Evolutionary conservation across 2,329 filamentous ascomycete genomes (phyloP), one percentile per base, ranked within the genome.

Genomic region (Fusarium avenaceum): DNA sequence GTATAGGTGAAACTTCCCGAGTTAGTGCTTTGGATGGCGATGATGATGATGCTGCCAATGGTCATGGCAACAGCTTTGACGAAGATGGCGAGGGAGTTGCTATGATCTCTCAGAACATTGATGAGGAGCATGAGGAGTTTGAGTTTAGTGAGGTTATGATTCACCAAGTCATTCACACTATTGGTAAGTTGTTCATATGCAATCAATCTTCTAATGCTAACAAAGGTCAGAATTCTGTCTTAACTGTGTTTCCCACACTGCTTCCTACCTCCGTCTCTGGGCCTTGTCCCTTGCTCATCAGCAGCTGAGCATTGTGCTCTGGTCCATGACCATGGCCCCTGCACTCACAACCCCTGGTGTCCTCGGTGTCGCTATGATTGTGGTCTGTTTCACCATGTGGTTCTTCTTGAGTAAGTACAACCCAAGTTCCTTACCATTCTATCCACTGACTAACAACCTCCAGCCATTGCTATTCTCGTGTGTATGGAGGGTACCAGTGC

Each of bases 121-220:
- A 86, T 43, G 92, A 93, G 48, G 94, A 94, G 72, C 93, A 97
- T 73, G 94, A 96, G 75, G 96, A 99, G 77, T 99, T 99, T 78
- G 96, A 99, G 74, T 99, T 99, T 78, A 89, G 91, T 63, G 96
- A 99, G 79, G 88, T 94, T 68, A 97, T 99, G 94, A 99, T 99
- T 76, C 96, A 99, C 82, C 96, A 99, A 80, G 89, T 97, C 78
- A 99, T 99, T 76, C 96, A 98, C 83, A 98, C 95, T 19, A 98
- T 98, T 76, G 94, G 92, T 95, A 89, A 81, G 90, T 81, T 44
- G 11, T 19, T 14, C 4, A 26, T 40, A 6, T 15, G 6, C 11
- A 15, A 7, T 17, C 49, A 24, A 4, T n/a, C 62, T 19, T 38
- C 35, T 32, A 28, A 11, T 6, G 7, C 77, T 83, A 77, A 83